A percentile compares a stretch with the other conserved stretches of the same genome.
These are phyloP conservation scores for Voacanga thouarsii DNA, from an alignment of 257 asterid genomes.

Conservation along the genomic window DNA sequence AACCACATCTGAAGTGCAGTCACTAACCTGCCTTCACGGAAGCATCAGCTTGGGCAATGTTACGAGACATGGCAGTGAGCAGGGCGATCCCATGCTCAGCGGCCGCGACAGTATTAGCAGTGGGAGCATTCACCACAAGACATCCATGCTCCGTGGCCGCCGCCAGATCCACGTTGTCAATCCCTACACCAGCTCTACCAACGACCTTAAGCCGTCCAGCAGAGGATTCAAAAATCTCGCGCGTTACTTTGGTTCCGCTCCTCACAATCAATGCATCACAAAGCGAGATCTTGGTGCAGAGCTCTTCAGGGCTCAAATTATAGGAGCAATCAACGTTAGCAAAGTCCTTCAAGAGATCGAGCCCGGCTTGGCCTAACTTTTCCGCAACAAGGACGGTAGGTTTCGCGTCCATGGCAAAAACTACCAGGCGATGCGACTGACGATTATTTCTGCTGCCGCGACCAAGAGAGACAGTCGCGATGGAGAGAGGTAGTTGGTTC, in stretches of 20 bases:
- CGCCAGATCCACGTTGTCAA: slow-evolving; percentile 95
- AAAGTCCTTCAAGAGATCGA: slow-evolving; percentile 59
- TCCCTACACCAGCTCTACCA: slow-evolving; percentile 95
- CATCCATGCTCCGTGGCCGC: slow-evolving; percentile 97
- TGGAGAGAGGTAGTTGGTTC: slow-evolving; percentile 32
- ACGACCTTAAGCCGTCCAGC: slow-evolving; percentile 86
- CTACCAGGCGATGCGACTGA: slow-evolving; percentile 43
- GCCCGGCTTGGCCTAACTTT: slow-evolving; percentile 85
- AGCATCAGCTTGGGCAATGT: slow-evolving; percentile 90
- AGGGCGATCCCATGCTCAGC: slow-evolving; percentile 96
- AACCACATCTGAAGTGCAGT: background rate
- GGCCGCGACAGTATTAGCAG: slow-evolving; percentile 90
- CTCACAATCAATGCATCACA: slow-evolving; percentile 88
- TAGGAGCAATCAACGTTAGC: slow-evolving; percentile 88
- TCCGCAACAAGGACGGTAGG: slow-evolving; percentile 91
- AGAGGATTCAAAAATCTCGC: slow-evolving; percentile 85
- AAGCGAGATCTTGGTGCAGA: slow-evolving; percentile 81
- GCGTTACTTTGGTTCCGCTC: slow-evolving; percentile 84
- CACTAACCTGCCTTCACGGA: slow-evolving; percentile 79
- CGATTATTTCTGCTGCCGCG: slow-evolving; percentile 29
- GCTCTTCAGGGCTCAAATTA: slow-evolving; percentile 79
- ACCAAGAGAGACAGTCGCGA: slow-evolving; percentile 36
- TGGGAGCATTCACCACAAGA: slow-evolving; percentile 92
- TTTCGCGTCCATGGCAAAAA: slow-evolving; percentile 69
- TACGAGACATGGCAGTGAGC: slow-evolving; percentile 81